Base-by-base conservation (phyloP, 2,329 filamentous ascomycete genomes). In the Aciculosporium take region DNA sequence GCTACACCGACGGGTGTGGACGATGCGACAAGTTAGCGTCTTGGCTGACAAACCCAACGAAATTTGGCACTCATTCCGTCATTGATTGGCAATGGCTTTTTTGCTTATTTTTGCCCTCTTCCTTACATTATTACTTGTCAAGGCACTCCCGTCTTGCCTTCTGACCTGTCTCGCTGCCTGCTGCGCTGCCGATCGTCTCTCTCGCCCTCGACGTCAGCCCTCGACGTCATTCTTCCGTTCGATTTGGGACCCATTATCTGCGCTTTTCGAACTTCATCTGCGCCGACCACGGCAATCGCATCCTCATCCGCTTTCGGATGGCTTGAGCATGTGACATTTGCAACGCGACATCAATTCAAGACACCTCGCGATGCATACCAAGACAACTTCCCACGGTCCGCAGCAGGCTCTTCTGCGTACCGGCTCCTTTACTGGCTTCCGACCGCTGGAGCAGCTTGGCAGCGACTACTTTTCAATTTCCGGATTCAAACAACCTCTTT, bases 401-500 rank as follows among this genome's bases (percentile, higher is more conserved):
- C 70, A 74, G 57, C 60, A 67, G 61, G 61, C 66, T 53, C 56
- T 75, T 45, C 60, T 66, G 53, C 65, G 65, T 52, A 73, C 74
- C 42, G 76, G 76, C 51, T 80, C 76, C 45, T 72, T 80, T 54
- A 68, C 73, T 13, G 76, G 77, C 49, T 69, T 69, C 50, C 68
- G 71, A 45, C 64, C 69, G 18, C 48, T 65, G 35, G 60, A 64
- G 43, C 56, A 67, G 48, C 64, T 79, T 41, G 73, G 74, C 30
- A 66, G 66, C 44, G 64, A 69, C 46, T 85, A 84, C 60, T 71
- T 85, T 46, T 69, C 60, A 45, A 63, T 69, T 24, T 52, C 58
- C 42, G 46, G 59, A 24, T 66, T 67, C 54, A 64, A 65, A 49
- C 83, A 93, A 58, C 78, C 84, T 44, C 68, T 95, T 61, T 96